Percentiles rank a stretch among this genome's conserved stretches.
These are phyloP conservation scores for Pseudonectria buxi DNA, from an alignment of 2,329 filamentous ascomycete species.

Conservation along the genomic window DNA sequence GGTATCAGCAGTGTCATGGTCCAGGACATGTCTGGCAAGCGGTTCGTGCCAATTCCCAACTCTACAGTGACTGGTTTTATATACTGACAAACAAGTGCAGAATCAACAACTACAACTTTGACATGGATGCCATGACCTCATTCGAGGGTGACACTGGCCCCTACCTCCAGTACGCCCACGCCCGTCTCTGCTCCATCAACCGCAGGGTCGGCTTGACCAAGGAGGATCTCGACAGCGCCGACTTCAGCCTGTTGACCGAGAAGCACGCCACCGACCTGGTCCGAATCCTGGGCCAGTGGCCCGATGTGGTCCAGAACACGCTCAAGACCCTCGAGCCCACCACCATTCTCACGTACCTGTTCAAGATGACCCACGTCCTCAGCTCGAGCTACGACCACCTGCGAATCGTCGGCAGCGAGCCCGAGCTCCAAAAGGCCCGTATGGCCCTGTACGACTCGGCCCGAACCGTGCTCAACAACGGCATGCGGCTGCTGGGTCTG, in stretches of 20 bases:
- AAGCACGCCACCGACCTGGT: slow-evolving; percentile 66
- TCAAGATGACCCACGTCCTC: slow-evolving; percentile 78
- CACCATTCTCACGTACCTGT: slow-evolving; percentile 53
- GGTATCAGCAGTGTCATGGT: slow-evolving; percentile 97
- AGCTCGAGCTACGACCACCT: slow-evolving; percentile 78
- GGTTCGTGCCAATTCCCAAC: slow-evolving; percentile 40
- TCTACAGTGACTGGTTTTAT: accelerated
- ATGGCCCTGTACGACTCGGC: slow-evolving; percentile 74
- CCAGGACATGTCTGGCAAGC: slow-evolving; percentile 95
- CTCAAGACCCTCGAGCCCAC: slow-evolving; percentile 76
- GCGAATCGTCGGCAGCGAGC: slow-evolving; percentile 73
- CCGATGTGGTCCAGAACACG: slow-evolving; percentile 77
- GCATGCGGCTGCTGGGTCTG: slow-evolving; percentile 74
- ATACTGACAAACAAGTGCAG: slow-evolving; percentile 24
- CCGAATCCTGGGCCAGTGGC: slow-evolving; percentile 74
- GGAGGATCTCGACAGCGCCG: slow-evolving; percentile 54
- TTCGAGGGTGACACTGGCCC: slow-evolving; percentile 83
- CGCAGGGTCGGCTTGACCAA: slow-evolving; percentile 47
- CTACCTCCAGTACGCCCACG: slow-evolving; percentile 78
- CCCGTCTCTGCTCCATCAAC: slow-evolving; percentile 60
- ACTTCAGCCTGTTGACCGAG: slow-evolving; percentile 64
- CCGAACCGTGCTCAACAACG: slow-evolving; percentile 70
- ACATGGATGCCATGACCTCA: slow-evolving; percentile 74
- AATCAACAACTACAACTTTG: slow-evolving; percentile 64
- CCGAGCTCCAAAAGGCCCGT: slow-evolving; percentile 57